phyloP scores from a whole-genome alignment of 345 rosid species.

The Citrus maxima region DNA sequence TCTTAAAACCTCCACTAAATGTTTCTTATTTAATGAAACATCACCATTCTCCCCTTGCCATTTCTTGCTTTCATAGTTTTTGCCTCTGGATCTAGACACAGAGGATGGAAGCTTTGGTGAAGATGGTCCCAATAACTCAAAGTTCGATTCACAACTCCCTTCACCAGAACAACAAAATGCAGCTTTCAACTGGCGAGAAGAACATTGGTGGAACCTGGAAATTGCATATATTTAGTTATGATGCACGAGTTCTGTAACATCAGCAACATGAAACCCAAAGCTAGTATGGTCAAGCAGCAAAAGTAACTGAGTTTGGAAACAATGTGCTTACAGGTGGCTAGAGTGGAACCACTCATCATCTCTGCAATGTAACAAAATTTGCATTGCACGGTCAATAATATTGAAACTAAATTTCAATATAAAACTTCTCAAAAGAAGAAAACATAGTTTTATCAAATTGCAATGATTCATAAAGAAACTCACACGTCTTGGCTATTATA shows the following conservation, averaged over 20 bases:
- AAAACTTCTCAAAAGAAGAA: background rate
- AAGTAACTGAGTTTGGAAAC: background rate
- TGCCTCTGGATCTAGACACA: constrained; percentile 63
- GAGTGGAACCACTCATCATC: constrained; percentile 50
- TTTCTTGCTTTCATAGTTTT: constrained; percentile 36
- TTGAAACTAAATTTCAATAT: background rate
- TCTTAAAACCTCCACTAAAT: constrained; percentile 27
- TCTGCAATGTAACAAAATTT: constrained; percentile 29
- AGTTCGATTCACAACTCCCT: constrained; percentile 17
- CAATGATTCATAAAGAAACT: constrained; percentile 11
- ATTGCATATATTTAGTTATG: constrained; percentile 3
- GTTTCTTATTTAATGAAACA: constrained; percentile 18
- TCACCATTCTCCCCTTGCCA: constrained; percentile 21
- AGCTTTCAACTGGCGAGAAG: constrained; percentile 48
- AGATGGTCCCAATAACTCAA: constrained; percentile 20
- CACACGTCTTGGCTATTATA: constrained; percentile 23
- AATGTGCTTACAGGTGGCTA: constrained; percentile 47
- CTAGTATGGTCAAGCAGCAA: background rate
- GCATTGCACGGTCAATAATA: background rate
- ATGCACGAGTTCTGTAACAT: background rate
- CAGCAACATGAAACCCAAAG: background rate
- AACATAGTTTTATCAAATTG: background rate
- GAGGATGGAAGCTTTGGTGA: constrained; percentile 48
- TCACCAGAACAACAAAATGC: constrained; percentile 32
- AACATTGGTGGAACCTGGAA: constrained; percentile 56